Evolutionary conservation across 1,284 basidiomycete genomes (phyloP).

Genomic region (Ganoderma leucocontextum): DNA sequence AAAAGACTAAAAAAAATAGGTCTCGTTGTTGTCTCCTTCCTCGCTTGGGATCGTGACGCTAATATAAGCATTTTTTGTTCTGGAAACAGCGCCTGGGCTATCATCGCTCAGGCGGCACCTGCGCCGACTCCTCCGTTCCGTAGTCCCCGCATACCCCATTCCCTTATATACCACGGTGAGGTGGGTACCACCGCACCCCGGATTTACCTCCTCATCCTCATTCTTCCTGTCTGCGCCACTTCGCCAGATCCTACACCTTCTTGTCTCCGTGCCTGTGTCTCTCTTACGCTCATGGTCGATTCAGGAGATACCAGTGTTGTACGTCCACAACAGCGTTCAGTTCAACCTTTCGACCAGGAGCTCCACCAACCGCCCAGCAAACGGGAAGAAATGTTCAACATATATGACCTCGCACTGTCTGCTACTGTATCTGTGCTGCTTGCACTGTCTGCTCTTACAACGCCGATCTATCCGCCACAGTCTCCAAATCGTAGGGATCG

Average conservation of each 20-base stretch:
- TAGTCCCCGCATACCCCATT: not conserved
- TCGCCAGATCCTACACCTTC: not conserved
- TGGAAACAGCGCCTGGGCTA: not conserved
- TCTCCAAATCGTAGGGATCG: not conserved
- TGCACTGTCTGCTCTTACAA: not conserved
- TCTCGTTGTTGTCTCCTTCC: not conserved
- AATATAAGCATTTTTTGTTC: not conserved
- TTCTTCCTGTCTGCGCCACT: not conserved
- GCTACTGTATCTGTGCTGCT: not conserved
- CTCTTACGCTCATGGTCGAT: not conserved
- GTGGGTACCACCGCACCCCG: not conserved
- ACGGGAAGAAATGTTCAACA: not conserved
- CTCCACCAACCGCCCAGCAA: not conserved
- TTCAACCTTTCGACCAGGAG: not conserved
- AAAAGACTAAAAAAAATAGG: not conserved
- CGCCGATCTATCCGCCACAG: constrained; percentile 1
- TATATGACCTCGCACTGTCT: not conserved
- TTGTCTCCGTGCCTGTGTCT: not conserved
- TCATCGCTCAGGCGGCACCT: not conserved
- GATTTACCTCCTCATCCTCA: not conserved
- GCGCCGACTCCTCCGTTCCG: not conserved
- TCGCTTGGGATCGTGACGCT: not conserved
- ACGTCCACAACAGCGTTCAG: not conserved
- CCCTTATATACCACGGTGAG: not conserved
- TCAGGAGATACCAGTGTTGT: not conserved